Evolutionary conservation across 768 basidiomycete species (phyloP), one percentile per base, ranked within the genome.

Genomic region (Hericium erinaceus): DNA sequence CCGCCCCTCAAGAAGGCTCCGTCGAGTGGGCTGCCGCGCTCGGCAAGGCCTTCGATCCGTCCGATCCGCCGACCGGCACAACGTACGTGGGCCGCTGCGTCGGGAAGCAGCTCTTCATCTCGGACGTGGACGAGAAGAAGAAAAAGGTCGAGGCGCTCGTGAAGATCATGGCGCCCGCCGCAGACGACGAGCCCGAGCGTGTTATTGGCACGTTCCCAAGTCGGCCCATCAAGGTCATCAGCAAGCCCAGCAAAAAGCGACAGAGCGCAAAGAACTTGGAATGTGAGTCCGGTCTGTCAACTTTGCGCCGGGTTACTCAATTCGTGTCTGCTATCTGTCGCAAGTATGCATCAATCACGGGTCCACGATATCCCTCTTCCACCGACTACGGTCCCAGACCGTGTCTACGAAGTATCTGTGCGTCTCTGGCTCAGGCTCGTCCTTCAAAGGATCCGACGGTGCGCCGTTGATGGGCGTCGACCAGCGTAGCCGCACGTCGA

Each of bases 191-290:
- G 67, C 82, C 84, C 57, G 89, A 92, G 67, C 81, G 87, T 40
- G 77, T 92, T 39, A 84, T 98, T 64, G 95, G 95, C 20, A 80
- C 83, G 18, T 98, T 98, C 75, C 87, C 90, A 48, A 92, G 90
- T 63, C 86, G 89, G 49, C 85, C 94, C n/a, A 98, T 98, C 78
- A 95, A 94, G 71, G 92, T 98, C 66, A 98, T 98, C 73, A 92
- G 89, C 74, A 98, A 98, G 71, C 95, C 95, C 4, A 92, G 90
- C 75, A 97, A 98, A 79, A 97, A 97, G 80, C 80, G 92, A 64
- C 88, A 92, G 71, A 92, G 87, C 67, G 90, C 88, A 49, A 95
- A 95, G 78, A 93, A 92, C 65, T 80, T 92, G 16, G 91, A 97
- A 70, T 74, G 93, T 95, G 69, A 76, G 94, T 80, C 54, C 16